Percentiles rank a stretch among this genome's conserved stretches.
Conservation (phyloP, 495 filamentous ascomycete species). For the Hyaloscypha finlandica region DNA sequence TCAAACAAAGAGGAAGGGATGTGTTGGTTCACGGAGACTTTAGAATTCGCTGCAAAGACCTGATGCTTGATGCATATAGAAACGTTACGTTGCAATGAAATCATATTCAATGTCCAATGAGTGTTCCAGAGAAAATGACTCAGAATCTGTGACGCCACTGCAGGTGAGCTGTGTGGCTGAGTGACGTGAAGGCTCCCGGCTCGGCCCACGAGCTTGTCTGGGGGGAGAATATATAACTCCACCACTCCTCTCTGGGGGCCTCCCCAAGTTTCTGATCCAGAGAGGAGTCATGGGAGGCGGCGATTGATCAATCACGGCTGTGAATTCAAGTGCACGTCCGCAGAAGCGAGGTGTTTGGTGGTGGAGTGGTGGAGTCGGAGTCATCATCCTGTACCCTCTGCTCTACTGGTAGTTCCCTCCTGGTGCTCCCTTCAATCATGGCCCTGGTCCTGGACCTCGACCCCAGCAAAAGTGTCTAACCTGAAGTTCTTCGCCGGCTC, state of each 20-base stretch:
- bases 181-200: not conserved
- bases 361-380: too few species aligned
- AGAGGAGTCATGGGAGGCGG: not conserved
- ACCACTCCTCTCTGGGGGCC: not conserved
- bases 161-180: not conserved
- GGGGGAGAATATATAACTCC: not conserved
- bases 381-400: too few species aligned
- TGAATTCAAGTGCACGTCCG: not conserved
- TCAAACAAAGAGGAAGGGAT: not conserved
- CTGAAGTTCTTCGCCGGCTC: too few species aligned
- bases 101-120: not conserved
- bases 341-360: not conserved
- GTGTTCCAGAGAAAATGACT: not conserved
- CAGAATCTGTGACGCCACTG: not conserved
- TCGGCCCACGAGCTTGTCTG: not conserved
- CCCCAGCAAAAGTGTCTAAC: too few species aligned
- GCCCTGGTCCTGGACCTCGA: too few species aligned
- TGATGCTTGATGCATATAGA: not conserved
- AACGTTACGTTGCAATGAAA: not conserved
- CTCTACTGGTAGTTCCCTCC: too few species aligned
- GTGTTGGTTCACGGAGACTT: not conserved
- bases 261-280: not conserved
- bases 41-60: not conserved
- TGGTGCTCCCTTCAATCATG: too few species aligned
- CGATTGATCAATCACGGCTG: conserved; percentile 6